Evolutionary conservation across 129 eudicot species (phyloP), one percentile per base, ranked within the genome.

Genomic region (Saussurea involucrata): DNA sequence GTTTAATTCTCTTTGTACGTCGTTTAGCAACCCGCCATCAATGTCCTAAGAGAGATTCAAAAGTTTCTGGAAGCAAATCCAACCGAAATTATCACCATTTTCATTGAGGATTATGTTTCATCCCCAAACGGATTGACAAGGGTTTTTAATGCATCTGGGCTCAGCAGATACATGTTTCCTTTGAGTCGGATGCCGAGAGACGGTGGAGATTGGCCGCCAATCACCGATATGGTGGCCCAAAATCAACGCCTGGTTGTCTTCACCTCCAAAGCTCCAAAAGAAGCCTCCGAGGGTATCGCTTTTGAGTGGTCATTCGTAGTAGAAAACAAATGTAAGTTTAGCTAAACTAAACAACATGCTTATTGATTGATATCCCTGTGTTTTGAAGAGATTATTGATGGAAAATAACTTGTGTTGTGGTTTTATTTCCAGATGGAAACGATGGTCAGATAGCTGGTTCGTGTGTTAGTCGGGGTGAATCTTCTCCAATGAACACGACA

Each of bases 191-290:
- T 95, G 99, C 99, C 99, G 8, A 85, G 68, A 84, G 81, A 86
- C 28, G 97, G 99, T 10, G 84, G 79, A 44, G 97, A 95, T 70
- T 95, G 99, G 99, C 97, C 97, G 2, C 82, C 86, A 15, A 88
- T 95, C 68, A 89, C 87, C 61, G 99, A 95, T 66, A 95, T 95
- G 99, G 85, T 85, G 69, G 27, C 66, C 21, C 72, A 49, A 40
- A 92, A 95, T 83, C 97, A 92, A 63, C 92, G 99, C 1, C 57
- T 95, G 57, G 73, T 95, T n/a, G 97, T 95, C 70, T 95, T 95
- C 77, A 89, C 96, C 20, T 95, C 98, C 49, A 78, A 61, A 37
- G 20, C 83, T 25, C 58, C 88, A 10, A 92, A 92, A 83, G 99
- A 95, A 76, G 86, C 92, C 4, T 72, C 92, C 0, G 97, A 91